A percentile compares a stretch with the other conserved stretches of the same genome.
These are phyloP conservation scores for Hypoxylon sp. DNA, from an alignment of 2,329 filamentous ascomycete species.

Conservation along the genomic window DNA sequence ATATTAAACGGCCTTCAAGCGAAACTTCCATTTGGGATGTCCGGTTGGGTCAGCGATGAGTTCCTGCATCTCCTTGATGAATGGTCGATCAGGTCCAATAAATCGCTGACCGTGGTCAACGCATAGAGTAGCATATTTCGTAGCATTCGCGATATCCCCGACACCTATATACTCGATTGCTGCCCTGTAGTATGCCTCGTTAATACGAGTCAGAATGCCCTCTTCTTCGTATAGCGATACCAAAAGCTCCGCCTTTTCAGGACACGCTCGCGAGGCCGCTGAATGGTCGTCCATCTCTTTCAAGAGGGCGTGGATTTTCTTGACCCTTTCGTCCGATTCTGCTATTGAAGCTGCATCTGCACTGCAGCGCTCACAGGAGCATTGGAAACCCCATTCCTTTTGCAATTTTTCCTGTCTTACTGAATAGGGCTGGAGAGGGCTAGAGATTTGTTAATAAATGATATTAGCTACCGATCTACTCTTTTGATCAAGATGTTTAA, in stretches of 20 bases:
- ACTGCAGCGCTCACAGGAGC: slow-evolving; percentile 57
- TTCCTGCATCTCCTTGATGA: slow-evolving; percentile 54
- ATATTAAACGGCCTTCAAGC: slow-evolving; percentile 15
- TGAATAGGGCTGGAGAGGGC: slow-evolving; percentile 52
- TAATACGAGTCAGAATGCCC: slow-evolving; percentile 51
- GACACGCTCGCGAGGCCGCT: slow-evolving; percentile 48
- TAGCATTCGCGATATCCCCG: slow-evolving; percentile 53
- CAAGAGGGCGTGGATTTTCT: slow-evolving; percentile 53
- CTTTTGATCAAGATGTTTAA: not conserved
- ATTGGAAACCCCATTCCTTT: slow-evolving; percentile 58
- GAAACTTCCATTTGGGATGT: slow-evolving; percentile 50
- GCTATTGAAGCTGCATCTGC: slow-evolving; percentile 46
- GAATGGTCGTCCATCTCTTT: slow-evolving; percentile 57
- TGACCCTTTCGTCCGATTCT: slow-evolving; percentile 56
- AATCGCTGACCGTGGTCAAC: slow-evolving; percentile 51
- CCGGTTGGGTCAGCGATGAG: slow-evolving; percentile 50
- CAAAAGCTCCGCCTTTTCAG: slow-evolving; percentile 57
- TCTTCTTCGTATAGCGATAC: slow-evolving; percentile 58
- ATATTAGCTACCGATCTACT: not conserved
- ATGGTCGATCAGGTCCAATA: slow-evolving; percentile 53
- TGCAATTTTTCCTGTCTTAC: slow-evolving; percentile 53
- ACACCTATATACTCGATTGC: slow-evolving; percentile 59
- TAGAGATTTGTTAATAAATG: slow-evolving; percentile 48
- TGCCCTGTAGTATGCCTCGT: slow-evolving; percentile 58
- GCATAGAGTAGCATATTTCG: slow-evolving; percentile 53